Evolutionary conservation across 1,284 basidiomycete genomes (phyloP), one percentile per base, ranked within the genome.

Genomic region (Puccinia brachypodii): DNA sequence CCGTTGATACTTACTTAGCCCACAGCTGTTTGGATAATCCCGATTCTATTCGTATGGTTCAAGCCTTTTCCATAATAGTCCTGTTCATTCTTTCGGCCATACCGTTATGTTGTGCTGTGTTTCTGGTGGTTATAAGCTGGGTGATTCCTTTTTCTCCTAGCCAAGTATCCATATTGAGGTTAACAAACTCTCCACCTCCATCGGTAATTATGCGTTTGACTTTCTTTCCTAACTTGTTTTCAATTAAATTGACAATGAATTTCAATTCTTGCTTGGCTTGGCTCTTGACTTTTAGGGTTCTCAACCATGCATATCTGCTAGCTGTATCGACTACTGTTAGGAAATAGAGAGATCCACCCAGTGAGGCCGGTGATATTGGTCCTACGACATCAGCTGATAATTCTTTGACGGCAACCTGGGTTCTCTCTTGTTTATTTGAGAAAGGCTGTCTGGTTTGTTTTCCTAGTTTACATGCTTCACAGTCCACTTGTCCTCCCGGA

Each of bases 101-200:
- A 11, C 75, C 75, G 50, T 77, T 77, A 50, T 77, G 58, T 60
- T 77, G 75, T 9, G 75, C 60, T n/a, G 75, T 77, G 47, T 77
- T 47, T 40, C 58, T 60, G 6, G 75, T 77, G 19, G 58, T 77
- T 36, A 77, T 42, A 25, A 77, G 40, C 19, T 42, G 58, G 28
- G 33, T 44, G n/a, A 77, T 77, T 22, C 75, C 75, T 47, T 66
- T 77, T 31, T 64, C 33, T 19, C 42, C 25, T 22, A 42, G 9
- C 60, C 62, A 77, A 28, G 62, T 53, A 25, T 77, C 40, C 28
- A 77, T 47, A 16, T 71, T 19, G 8, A 42, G n/a, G 40, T 69
- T 78, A 56, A 69, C 28, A 58, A 78, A 78, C 60, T 78, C 76
- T 16, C 44, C 53, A 22, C 76, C 76, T 36, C 73, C 53, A 42